Evolutionary conservation across 345 rosid species (phyloP).

Genomic region (Ceriops zippeliana): DNA sequence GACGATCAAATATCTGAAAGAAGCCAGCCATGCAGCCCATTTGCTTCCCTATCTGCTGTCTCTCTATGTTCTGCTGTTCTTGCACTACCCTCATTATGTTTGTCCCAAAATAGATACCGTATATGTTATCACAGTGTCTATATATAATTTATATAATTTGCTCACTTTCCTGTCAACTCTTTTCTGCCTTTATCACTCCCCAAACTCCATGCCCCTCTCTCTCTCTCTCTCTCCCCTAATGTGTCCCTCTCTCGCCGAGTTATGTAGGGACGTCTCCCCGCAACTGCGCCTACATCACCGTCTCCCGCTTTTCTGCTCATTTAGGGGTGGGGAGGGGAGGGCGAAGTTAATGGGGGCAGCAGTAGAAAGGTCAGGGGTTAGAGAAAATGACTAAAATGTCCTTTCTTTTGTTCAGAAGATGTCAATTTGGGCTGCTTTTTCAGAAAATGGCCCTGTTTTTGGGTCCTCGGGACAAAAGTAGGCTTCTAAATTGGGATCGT

Average conservation of each 20-base stretch:
- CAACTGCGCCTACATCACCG: slow-evolving; percentile 30
- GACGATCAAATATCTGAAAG: slow-evolving; percentile 92
- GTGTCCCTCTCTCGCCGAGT: background rate
- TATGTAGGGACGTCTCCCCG: background rate
- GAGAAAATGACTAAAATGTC: slow-evolving; percentile 22
- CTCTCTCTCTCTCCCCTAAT: slow-evolving; percentile 5
- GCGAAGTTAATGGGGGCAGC: background rate
- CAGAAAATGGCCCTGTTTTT: too few species aligned
- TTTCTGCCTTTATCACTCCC: too few species aligned
- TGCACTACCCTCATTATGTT: slow-evolving; percentile 45
- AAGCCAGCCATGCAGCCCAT: slow-evolving; percentile 98
- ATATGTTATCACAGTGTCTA: background rate
- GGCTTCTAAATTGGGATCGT: too few species aligned
- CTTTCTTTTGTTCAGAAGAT: background rate
- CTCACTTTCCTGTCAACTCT: too few species aligned
- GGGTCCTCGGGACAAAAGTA: too few species aligned
- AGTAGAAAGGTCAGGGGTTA: slow-evolving; percentile 4
- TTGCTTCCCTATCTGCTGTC: slow-evolving; percentile 47
- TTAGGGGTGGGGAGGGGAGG: slow-evolving; percentile 32
- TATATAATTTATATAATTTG: too few species aligned
- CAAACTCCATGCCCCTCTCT: background rate
- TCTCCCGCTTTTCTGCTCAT: slow-evolving; percentile 83
- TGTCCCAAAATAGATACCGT: background rate
- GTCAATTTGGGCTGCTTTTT: too few species aligned
- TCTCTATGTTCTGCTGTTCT: slow-evolving; percentile 30